Base-by-base conservation (phyloP, 2,329 filamentous ascomycete species). In the Nemania sp. region DNA sequence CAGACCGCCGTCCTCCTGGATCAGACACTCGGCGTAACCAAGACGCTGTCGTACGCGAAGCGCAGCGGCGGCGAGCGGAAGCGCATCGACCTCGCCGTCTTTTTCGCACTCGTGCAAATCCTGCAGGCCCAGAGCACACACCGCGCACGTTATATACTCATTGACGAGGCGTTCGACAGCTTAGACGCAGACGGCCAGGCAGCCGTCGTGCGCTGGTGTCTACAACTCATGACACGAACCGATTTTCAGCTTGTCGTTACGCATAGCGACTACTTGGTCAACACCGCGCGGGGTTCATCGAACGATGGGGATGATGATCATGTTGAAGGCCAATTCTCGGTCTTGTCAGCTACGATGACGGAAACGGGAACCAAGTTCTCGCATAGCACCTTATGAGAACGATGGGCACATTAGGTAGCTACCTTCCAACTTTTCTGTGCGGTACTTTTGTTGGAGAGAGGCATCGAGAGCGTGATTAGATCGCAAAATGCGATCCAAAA, bases 31-130 rank as follows among this genome's bases (percentile, higher is more conserved):
- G 56, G 55, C 46, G 54, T 67, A 15, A 45, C 44, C 43, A 46
- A 62, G 9, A 33, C 55, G 12, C 58, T 70, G 7, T 63, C 61
- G 3, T 70, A 70, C 46, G 61, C 65, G 14, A 71, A 71, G 59
- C 64, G 64, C n/a, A 69, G 66, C 56, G 64, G 67, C 22, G 69
- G 69, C 47, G 68, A 71, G 60, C 66, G 69, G n/a, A 71, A 69
- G 41, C 67, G 69, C 36, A 64, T 70, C 28, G 68, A 71, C 53
- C 65, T 71, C 0, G 69, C 69, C 20, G 61, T 71, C 15, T 70
- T 71, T 56, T 70, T 71, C 36, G 67, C 68, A 11, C 61, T 71
- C 15, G 58, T 69, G 48, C 60, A 64, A 47, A 56, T 70, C 28
- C 46, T 57, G 33, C 64, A 68, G 51, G 60, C 65, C 1, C 56